Evolutionary conservation across 805 yeast species (phyloP).

Genomic region (Candida germanica): DNA sequence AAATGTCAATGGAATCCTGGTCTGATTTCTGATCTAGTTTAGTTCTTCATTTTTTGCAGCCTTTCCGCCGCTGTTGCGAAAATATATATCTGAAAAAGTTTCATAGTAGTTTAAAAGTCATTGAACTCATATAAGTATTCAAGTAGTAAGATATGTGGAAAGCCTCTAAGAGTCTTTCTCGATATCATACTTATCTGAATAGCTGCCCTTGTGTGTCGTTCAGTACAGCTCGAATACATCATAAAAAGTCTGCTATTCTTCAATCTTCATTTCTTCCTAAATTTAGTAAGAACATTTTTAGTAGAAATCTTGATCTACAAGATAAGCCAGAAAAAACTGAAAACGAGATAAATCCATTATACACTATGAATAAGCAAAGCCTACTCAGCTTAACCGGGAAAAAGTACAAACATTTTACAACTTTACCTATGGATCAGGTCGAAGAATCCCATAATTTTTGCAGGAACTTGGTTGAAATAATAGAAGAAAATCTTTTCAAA

Average conservation of each 20-base stretch:
- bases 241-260: no score
- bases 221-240: no score
- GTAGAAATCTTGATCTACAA: constrained; percentile 6
- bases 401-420: constrained; percentile 25
- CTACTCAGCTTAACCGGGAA: constrained; percentile 18
- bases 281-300: constrained; percentile 13
- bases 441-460: constrained; percentile 29
- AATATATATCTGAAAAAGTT: no score
- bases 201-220: no score
- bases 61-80: not conserved
- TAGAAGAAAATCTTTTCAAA: constrained; percentile 26
- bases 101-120: no score
- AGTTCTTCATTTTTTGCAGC: no score
- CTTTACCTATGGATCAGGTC: constrained; percentile 20
- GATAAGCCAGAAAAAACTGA: not conserved
- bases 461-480: constrained; percentile 24
- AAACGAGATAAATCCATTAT: constrained; percentile 32
- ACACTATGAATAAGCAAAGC: constrained; percentile 23
- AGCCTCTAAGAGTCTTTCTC: no score
- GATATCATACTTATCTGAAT: no score
- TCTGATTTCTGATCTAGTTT: no score
- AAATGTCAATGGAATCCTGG: constrained; percentile 21
- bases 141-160: no score
- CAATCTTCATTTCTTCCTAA: constrained; percentile 4
- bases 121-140: no score